A percentile compares a stretch with the other conserved stretches of the same genome.
Conservation (phyloP, 345 rosid species). For the Salix exigua region DNA sequence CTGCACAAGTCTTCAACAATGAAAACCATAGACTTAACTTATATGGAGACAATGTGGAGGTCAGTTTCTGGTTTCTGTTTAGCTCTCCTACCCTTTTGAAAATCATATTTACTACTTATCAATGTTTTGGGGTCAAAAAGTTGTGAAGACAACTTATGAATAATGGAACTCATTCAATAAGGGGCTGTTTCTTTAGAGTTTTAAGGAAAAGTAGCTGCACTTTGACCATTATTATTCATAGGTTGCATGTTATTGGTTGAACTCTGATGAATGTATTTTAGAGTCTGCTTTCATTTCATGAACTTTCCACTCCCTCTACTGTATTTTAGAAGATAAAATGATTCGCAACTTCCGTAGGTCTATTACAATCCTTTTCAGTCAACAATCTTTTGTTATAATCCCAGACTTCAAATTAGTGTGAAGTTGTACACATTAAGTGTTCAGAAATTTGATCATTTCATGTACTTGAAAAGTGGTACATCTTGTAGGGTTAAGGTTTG, state of each 20-base stretch:
- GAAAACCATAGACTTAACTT: constrained; percentile 90
- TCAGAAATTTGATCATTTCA: not conserved
- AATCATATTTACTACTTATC: not conserved
- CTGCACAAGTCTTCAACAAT: constrained; percentile 97
- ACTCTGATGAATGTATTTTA: not conserved
- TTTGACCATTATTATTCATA: not conserved
- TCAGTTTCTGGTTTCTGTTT: constrained; percentile 25
- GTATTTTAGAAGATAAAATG: not conserved
- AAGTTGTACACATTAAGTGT: not conserved
- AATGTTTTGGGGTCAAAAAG: not conserved
- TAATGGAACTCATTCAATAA: not conserved
- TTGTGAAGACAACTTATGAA: not conserved
- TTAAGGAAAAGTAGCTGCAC: not conserved
- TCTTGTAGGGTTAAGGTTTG: not conserved
- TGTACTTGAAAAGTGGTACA: not conserved
- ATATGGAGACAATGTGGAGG: constrained; percentile 99
- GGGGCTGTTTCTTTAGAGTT: not conserved
- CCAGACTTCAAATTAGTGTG: not conserved
- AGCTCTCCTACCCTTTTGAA: not conserved
- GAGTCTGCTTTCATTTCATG: not conserved
- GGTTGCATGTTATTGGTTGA: not conserved
- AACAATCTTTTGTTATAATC: not conserved
- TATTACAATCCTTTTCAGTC: not conserved
- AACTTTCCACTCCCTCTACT: not conserved
- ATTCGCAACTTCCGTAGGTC: not conserved